These are phyloP conservation scores for Kluyveromyces starmeri DNA, from an alignment of 805 yeast genomes.

Conservation along the genomic window DNA sequence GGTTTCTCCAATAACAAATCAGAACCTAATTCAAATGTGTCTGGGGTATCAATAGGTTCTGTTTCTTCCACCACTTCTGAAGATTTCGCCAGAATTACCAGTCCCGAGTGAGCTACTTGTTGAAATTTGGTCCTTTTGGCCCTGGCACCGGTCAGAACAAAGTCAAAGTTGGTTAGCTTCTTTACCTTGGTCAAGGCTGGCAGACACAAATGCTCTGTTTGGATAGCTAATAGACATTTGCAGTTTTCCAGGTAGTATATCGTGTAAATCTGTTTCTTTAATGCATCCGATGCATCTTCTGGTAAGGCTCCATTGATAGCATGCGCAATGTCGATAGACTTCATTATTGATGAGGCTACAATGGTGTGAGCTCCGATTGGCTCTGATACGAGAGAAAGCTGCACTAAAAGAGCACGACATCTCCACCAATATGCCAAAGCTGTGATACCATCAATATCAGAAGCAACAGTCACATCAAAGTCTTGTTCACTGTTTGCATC, in stretches of 20 bases:
- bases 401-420: constrained; percentile 56
- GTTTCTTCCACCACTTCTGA: constrained; percentile 11
- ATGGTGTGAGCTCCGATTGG: constrained; percentile 40
- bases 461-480: constrained; percentile 11
- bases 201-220: constrained; percentile 52
- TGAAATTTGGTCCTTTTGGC: constrained; percentile 86
- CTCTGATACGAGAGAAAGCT: constrained; percentile 55
- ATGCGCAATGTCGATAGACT: constrained; percentile 22
- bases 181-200: constrained; percentile 49
- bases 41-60: constrained; percentile 35
- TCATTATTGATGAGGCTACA: constrained; percentile 28
- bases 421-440: constrained; percentile 70
- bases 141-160: constrained; percentile 75
- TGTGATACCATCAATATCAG: constrained; percentile 26
- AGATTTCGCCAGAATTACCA: constrained; percentile 66
- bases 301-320: constrained; percentile 20
- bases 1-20: constrained; percentile 75
- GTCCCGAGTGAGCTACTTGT: constrained; percentile 56
- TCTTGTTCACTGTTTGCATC: constrained; percentile 13
- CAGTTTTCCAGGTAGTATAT: constrained; percentile 59
- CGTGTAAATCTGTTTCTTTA: constrained; percentile 34
- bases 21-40: constrained; percentile 55
- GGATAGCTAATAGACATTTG: constrained; percentile 51
- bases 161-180: constrained; percentile 48
- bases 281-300: constrained; percentile 21